Percentiles rank a stretch among this genome's conserved stretches.
These are phyloP conservation scores for Pseudogymnoascus sp. DNA, from an alignment of 2,329 filamentous ascomycete genomes.

Conservation along the genomic window DNA sequence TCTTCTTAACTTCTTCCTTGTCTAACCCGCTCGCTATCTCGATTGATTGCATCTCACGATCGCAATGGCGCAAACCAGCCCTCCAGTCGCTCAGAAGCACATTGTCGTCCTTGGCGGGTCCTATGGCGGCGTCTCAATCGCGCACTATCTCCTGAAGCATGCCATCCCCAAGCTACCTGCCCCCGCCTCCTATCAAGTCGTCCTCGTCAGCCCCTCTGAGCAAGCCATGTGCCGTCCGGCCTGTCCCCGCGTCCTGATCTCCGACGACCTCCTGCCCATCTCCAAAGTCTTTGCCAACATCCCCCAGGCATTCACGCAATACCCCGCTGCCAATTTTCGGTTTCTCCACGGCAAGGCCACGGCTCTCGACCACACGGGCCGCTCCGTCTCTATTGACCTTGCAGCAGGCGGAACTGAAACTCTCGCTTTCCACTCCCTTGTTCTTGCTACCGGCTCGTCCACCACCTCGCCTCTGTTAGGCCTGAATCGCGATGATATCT, in stretches of 20 bases:
- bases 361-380: constrained; percentile 28
- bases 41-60: neutral
- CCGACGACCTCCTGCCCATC: constrained; percentile 35
- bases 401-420: constrained; percentile 13
- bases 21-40: neutral
- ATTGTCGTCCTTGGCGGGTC: constrained; percentile 47
- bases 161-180: constrained; percentile 33
- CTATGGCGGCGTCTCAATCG: constrained; percentile 41
- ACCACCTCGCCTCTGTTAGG: constrained; percentile 38
- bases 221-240: constrained; percentile 36
- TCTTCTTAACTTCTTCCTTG: neutral
- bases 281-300: constrained; percentile 38
- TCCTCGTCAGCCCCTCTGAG: constrained; percentile 36
- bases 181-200: constrained; percentile 32
- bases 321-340: constrained; percentile 29
- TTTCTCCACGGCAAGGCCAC: constrained; percentile 37
- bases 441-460: constrained; percentile 41
- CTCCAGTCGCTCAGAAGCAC: constrained; percentile 13
- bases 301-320: constrained; percentile 31
- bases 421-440: constrained; percentile 35
- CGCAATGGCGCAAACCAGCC: neutral
- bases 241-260: constrained; percentile 39
- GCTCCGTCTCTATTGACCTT: constrained; percentile 27
- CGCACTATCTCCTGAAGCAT: constrained; percentile 47
- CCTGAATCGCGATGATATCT: constrained; percentile 29